Evolutionary conservation across 2,329 filamentous ascomycete species (phyloP).

Genomic region (Drechslera avenae): DNA sequence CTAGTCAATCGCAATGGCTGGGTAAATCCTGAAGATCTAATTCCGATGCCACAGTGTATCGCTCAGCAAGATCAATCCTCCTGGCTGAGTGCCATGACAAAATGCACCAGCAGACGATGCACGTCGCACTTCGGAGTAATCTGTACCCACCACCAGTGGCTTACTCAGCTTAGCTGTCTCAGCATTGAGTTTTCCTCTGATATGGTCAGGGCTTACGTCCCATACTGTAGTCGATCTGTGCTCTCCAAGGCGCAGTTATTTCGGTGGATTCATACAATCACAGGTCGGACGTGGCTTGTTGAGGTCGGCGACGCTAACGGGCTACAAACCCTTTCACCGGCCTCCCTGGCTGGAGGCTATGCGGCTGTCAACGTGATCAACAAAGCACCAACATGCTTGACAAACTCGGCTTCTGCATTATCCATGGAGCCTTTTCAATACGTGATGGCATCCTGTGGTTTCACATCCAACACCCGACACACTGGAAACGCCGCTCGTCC

Average conservation of each 20-base stretch:
- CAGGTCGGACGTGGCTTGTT: slow-evolving; percentile 43
- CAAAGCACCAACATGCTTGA: slow-evolving; percentile 40
- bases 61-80: slow-evolving; percentile 40
- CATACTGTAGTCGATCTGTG: slow-evolving; percentile 39
- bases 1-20: slow-evolving; percentile 22
- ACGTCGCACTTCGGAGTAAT: slow-evolving; percentile 40
- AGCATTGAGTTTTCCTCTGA: slow-evolving; percentile 36
- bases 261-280: slow-evolving; percentile 33
- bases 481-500: slow-evolving; percentile 41
- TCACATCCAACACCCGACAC: slow-evolving; percentile 34
- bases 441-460: slow-evolving; percentile 38
- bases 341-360: slow-evolving; percentile 34
- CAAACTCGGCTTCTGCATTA: slow-evolving; percentile 17
- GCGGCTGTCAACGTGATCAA: slow-evolving; percentile 23
- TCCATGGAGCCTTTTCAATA: slow-evolving; percentile 37
- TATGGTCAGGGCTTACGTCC: slow-evolving; percentile 30
- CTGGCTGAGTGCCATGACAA: slow-evolving; percentile 42
- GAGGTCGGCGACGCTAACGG: slow-evolving; percentile 39
- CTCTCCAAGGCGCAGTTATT: slow-evolving; percentile 43
- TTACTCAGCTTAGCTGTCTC: slow-evolving; percentile 42
- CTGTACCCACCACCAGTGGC: slow-evolving; percentile 43
- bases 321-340: slow-evolving; percentile 33
- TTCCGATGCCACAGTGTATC: slow-evolving; percentile 45
- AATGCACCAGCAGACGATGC: slow-evolving; percentile 37
- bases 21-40: slow-evolving; percentile 45